Evolutionary conservation across 345 rosid genomes (phyloP).

Genomic region (Sonneratia caseolaris): DNA sequence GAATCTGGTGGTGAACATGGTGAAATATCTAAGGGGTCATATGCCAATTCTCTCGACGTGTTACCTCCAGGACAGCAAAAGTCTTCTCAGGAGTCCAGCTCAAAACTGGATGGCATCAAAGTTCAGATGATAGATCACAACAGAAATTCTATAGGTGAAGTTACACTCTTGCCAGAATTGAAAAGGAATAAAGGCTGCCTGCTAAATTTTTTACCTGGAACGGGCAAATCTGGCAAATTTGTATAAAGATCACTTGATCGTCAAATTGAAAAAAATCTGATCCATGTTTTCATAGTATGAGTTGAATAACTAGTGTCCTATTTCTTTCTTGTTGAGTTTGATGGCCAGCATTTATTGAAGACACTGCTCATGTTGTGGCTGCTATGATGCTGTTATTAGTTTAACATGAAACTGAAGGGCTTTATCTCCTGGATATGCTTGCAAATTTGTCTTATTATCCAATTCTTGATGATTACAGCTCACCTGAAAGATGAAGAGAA

Average conservation of each 20-base stretch:
- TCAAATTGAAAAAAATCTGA: background rate
- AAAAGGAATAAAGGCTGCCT: too few species aligned
- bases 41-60: too few species aligned
- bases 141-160: background rate
- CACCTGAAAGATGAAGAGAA: slow-evolving; percentile 40
- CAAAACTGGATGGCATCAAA: slow-evolving; percentile 18
- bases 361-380: background rate
- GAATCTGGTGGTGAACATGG: too few species aligned
- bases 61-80: background rate
- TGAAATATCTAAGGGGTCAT: too few species aligned
- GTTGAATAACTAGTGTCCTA: background rate
- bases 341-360: background rate
- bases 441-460: background rate
- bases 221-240: too few species aligned
- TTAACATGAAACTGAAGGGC: background rate
- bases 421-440: background rate
- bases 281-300: background rate
- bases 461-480: slow-evolving; percentile 25
- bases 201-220: too few species aligned
- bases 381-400: background rate
- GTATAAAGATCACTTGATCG: too few species aligned
- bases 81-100: slow-evolving; percentile 17
- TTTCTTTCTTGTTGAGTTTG: background rate
- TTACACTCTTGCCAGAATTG: background rate
- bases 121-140: background rate